A percentile compares a stretch with the other conserved stretches of the same genome.
These are phyloP conservation scores for Amanita pseudoporphyria DNA, from an alignment of 768 basidiomycete species.

Conservation along the genomic window DNA sequence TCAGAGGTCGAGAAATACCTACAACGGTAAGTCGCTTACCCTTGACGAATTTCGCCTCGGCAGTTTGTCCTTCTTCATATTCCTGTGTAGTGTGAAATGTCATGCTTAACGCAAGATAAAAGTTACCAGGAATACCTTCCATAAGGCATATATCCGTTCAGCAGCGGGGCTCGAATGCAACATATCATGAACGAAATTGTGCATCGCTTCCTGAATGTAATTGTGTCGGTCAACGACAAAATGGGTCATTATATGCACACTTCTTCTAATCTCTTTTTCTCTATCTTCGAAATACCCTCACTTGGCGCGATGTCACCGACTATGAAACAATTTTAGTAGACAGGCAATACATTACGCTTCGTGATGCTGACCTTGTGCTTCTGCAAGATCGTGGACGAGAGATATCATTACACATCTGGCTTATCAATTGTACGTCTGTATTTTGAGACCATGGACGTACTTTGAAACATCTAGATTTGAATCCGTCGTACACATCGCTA, in stretches of 20 bases:
- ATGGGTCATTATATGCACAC: conserved; percentile 24
- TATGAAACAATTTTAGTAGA: conserved; percentile 14
- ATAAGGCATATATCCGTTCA: conserved; percentile 56
- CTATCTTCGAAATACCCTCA: conserved; percentile 74
- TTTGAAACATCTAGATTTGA: conserved; percentile 60
- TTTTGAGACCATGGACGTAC: conserved; percentile 28
- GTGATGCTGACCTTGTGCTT: conserved; percentile 63
- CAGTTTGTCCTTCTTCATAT: conserved; percentile 66
- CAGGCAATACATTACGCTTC: not conserved
- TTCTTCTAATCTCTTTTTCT: conserved; percentile 70
- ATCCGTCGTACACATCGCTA: conserved; percentile 83
- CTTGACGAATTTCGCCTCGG: conserved; percentile 84
- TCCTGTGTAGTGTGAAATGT: conserved; percentile 36
- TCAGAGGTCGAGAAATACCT: not conserved
- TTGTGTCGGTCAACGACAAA: not conserved
- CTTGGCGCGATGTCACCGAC: conserved; percentile 93
- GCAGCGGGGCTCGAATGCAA: conserved; percentile 67
- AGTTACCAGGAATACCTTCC: conserved; percentile 41
- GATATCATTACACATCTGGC: conserved; percentile 80
- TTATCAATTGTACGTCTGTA: not conserved
- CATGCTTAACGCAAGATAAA: not conserved
- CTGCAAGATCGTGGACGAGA: conserved; percentile 90
- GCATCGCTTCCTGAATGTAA: conserved; percentile 66
- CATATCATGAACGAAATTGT: conserved; percentile 84
- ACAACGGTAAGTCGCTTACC: conserved; percentile 27